Base-by-base conservation (phyloP, 768 basidiomycete species). In the Suillus plorans region DNA sequence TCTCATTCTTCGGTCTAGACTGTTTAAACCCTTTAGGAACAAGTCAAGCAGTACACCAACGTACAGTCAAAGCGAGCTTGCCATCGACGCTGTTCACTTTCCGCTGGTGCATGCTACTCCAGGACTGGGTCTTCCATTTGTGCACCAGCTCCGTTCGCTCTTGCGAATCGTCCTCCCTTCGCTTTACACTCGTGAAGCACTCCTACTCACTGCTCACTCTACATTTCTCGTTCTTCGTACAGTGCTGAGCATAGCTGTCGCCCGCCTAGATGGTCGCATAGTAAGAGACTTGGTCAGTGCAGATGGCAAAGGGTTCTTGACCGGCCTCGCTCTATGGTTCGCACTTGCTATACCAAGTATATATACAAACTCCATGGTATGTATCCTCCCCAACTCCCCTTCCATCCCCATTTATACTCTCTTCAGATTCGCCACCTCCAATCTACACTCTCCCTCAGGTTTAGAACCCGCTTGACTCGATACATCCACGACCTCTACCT, bases 401-500 rank as follows among this genome's bases (percentile, higher is more conserved):
- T 20, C 36, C 44, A 70, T 34, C 45, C 59, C 0, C 6, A 37
- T 16, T 44, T 3, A 63, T 37, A 4, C 1, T 18, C 5, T n/a
- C 31, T 22, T 10, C 66, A 95, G 94, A 92, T 97, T 65, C 89
- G 91, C 6, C 91, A 95, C 73, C 81, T 98, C 1, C 95, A 98
- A 77, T 86, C 90, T 4, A 92, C 91, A 62, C 84, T 99, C 3
- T 87, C 94, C 0, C 83, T 97, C 3, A 84, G 88, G 4, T 83
- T 98, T 67, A 84, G 96, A 39, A 95, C 94, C 0, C 88, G 93
- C 13, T 81, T 98, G 31, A 95, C 95, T 0, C 88, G 93, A 36
- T 98, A 97, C 75, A 89, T 90, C 0, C 90, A 96, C 72, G 95
- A 97, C 73, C 82, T 99, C 14, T 98, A 99, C 74, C 86, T 99